Base-by-base conservation (phyloP, 2,329 filamentous ascomycete genomes). In the Rhytidhysteron rufulum region DNA sequence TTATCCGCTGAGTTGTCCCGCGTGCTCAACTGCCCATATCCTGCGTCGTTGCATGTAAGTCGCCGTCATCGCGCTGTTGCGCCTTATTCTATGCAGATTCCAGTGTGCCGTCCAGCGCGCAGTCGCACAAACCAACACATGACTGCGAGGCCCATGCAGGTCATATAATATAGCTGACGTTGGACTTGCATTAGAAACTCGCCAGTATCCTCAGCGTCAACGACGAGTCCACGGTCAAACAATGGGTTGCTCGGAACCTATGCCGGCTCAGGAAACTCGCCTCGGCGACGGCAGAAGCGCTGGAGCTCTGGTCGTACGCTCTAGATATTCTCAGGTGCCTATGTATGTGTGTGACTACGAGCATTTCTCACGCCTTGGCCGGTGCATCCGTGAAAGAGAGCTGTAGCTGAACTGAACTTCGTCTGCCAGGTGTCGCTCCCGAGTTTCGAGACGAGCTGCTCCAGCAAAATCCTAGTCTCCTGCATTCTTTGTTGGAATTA, bases 291-390 rank as follows among this genome's bases (percentile, higher is more conserved):
- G 54, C 74, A 21, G 69, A 75, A 43, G 72, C 70, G 19, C 57
- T 80, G 25, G 67, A 72, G 24, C 66, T 71, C 33, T 78, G 75
- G 59, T 65, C 70, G 4, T 73, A 74, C 44, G 69, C 75, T 4
- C 50, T 79, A 40, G 61, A 67, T 21, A 62, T 80, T 20, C 55
- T 82, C 29, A 57, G 68, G n/a, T 56, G 50, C 27, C 68, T 81
- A 21, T 69, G 75, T 78, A 64, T 11, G 10, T 11, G 11, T 25
- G 22, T 35, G 39, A 16, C 19, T 37, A 6, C 16, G 16, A n/a
- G n/a, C 22, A 10, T 17, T 18, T 16, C n/a, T n/a, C n/a, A n/a
- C n/a, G n/a, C n/a, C n/a, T 21, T 13, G 5, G 3, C 18, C 29
- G 11, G 11, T 39, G 22, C 18, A 39, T 35, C 17, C 29, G n/a